Evolutionary conservation across 768 basidiomycete genomes (phyloP), one percentile per base, ranked within the genome.

Genomic region (Trametes sanguinea): DNA sequence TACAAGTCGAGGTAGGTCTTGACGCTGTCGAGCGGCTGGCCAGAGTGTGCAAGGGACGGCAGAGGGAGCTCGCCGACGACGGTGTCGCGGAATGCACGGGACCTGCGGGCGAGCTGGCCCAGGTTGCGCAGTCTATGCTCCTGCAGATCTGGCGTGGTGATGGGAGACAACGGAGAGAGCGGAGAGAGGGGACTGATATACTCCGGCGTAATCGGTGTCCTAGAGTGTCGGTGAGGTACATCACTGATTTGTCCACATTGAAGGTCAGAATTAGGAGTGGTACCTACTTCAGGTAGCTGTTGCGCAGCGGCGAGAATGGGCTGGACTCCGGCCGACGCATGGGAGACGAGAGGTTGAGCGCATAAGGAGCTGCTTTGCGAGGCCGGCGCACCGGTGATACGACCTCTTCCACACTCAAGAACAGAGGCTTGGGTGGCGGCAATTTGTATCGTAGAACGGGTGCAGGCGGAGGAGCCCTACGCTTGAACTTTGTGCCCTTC

Each of bases 1-100:
- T 72, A 72, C 10, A 69, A 61, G 54, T 72, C 71, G 22, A 69
- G 68, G 67, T 68, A 72, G 2, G 67, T 64, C 7, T 64, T 66
- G 51, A 70, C 57, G 58, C 56, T 51, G 11, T 62, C 57, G 30
- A 66, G 63, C 22, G 64, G 55, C 16, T 60, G 47, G 17, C 47
- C 56, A 3, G 67, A 47, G 35, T 69, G 65, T 1, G 62, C 67
- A 17, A 68, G 45, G n/a, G 69, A 68, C 2, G 67, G 65, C 42
- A 63, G 62, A 3, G 65, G 57, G 50, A 68, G 35, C 61, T 70
- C 71, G 32, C 56, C 57, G 45, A 53, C 54, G 40, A 52, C 40
- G 14, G 57, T 60, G 16, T 58, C 62, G 27, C 62, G 62, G 39
- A 63, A 63, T 1, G 57, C 56, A 35, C 62, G 62, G 16, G 62